phyloP scores from a whole-genome alignment of 306 rosid species.

The Pueraria montana region DNA sequence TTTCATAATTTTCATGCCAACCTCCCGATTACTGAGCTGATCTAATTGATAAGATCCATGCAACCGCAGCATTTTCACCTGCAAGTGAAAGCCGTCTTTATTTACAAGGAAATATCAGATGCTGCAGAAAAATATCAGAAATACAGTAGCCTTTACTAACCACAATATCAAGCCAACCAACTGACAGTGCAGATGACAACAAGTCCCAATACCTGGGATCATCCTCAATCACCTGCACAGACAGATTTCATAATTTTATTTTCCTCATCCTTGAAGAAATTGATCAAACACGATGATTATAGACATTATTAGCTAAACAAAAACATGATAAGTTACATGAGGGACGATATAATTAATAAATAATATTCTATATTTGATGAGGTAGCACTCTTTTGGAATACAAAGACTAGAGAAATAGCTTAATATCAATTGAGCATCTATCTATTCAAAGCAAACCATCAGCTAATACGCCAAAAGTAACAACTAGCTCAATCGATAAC shows the following conservation, averaged over 20 bases:
- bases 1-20: constrained; percentile 58
- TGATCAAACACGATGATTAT: constrained; percentile 27
- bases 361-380: constrained; percentile 1
- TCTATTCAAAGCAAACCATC: background rate
- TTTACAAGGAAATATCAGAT: constrained; percentile 42
- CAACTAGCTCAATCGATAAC: too few relatives aligned
- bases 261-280: constrained; percentile 40
- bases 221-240: constrained; percentile 81
- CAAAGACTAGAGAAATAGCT: constrained; percentile 13
- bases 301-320: constrained; percentile 5
- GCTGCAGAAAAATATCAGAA: constrained; percentile 41
- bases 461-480: background rate
- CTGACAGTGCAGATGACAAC: constrained; percentile 79
- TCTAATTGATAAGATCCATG: constrained; percentile 91
- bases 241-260: constrained; percentile 43
- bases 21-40: constrained; percentile 92
- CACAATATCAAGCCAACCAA: constrained; percentile 97
- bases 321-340: background rate
- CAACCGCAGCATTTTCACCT: constrained; percentile 91
- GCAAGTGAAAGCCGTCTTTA: constrained; percentile 49
- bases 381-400: background rate
- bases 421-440: background rate
- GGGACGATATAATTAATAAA: background rate
- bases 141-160: constrained; percentile 60
- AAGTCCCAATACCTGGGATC: constrained; percentile 87